Percentiles rank a stretch among this genome's conserved stretches.
Conservation (phyloP, 345 rosid genomes). For the Nasturtium officinale region DNA sequence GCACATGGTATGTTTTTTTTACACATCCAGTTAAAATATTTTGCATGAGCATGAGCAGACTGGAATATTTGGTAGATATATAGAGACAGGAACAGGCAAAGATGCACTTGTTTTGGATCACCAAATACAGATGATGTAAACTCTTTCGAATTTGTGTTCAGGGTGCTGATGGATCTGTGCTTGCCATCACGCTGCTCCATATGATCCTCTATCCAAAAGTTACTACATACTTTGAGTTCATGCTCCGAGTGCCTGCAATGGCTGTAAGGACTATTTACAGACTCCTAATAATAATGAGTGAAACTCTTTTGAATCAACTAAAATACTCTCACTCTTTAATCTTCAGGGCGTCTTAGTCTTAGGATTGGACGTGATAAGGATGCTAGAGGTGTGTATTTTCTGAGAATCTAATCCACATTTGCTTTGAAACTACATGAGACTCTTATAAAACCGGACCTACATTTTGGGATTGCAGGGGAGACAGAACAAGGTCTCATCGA, state of each 20-base stretch:
- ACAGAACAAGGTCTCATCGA: slow-evolving; percentile 49
- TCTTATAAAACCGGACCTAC: slow-evolving; percentile 8
- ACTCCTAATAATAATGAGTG: slow-evolving; percentile 17
- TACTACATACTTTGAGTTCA: slow-evolving; percentile 57
- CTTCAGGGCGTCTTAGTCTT: slow-evolving; percentile 55
- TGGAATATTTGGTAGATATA: neutral
- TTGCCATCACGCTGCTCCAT: slow-evolving; percentile 75
- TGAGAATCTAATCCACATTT: slow-evolving; percentile 19
- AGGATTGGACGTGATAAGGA: slow-evolving; percentile 53
- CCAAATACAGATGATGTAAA: neutral
- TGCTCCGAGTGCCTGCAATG: slow-evolving; percentile 72
- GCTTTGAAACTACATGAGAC: slow-evolving; percentile 9
- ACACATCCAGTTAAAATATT: neutral
- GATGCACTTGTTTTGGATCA: slow-evolving; percentile 16
- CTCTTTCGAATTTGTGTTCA: slow-evolving; percentile 31
- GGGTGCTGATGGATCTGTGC: slow-evolving; percentile 88
- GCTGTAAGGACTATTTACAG: slow-evolving; percentile 49
- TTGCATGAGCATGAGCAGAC: slow-evolving; percentile 1
- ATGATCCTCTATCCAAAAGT: slow-evolving; percentile 76
- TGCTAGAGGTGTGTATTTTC: slow-evolving; percentile 53
- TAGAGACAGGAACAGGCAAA: slow-evolving; percentile 3
- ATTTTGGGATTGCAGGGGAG: slow-evolving; percentile 51
- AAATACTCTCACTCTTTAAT: neutral
- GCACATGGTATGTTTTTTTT: slow-evolving; percentile 54
- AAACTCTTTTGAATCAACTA: slow-evolving; percentile 8